Conservation (phyloP, 2,329 filamentous ascomycete species). For the Arthrobotrys pseudoclavata region DNA sequence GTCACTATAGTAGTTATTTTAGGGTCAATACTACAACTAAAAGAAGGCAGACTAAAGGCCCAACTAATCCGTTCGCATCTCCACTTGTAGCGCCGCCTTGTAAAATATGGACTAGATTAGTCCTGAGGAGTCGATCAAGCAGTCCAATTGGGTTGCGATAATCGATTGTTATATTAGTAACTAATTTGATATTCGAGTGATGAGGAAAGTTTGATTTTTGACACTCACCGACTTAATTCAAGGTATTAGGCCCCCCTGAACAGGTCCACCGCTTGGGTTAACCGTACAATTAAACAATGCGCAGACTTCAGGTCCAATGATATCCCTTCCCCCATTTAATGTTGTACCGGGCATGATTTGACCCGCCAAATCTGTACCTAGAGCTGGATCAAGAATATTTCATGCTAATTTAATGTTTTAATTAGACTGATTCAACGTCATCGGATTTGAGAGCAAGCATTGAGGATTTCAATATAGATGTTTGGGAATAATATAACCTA, state of each 20-base stretch:
- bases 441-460: too few species aligned
- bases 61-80: constrained; percentile 26
- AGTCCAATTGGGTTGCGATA: background rate
- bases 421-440: background rate
- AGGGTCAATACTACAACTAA: constrained; percentile 24
- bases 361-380: constrained; percentile 11
- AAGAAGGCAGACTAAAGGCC: constrained; percentile 36
- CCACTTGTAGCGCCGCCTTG: constrained; percentile 3
- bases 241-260: constrained; percentile 2
- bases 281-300: constrained; percentile 27
- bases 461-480: background rate
- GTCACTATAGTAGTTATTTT: constrained; percentile 22
- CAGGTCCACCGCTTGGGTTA: constrained; percentile 21
- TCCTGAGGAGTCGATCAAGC: constrained; percentile 24
- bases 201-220: background rate
- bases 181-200: background rate
- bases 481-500: constrained; percentile 4
- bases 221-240: constrained; percentile 19
- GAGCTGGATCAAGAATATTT: constrained; percentile 19
- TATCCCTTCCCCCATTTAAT: constrained; percentile 9
- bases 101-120: constrained; percentile 1
- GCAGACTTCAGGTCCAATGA: constrained; percentile 36
- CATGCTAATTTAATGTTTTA: constrained; percentile 11
- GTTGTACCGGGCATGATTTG: constrained; percentile 9
- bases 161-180: background rate